These are phyloP conservation scores for Penicillium polonicum DNA, from an alignment of 2,329 filamentous ascomycete genomes.

Conservation along the genomic window DNA sequence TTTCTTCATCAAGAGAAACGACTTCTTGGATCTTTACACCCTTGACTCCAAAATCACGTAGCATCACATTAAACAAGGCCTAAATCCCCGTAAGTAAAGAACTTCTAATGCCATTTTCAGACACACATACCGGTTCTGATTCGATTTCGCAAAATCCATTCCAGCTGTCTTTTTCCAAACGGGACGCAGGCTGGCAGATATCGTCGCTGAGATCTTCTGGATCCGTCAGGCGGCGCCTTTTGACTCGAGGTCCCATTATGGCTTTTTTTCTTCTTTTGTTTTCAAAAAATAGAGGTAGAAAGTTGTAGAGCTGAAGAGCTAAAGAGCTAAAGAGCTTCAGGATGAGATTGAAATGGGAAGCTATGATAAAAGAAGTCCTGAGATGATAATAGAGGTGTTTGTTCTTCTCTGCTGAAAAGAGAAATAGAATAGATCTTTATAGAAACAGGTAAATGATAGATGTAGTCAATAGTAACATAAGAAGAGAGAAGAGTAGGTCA, in stretches of 20 bases:
- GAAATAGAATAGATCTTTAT: not conserved
- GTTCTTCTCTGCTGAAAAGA: not conserved
- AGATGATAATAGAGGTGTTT: not conserved
- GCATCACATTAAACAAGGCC: conserved; percentile 83
- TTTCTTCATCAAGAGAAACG: conserved; percentile 67
- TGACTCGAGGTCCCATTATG: conserved; percentile 32
- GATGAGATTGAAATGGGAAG: conserved; percentile 1
- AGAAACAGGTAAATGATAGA: not conserved
- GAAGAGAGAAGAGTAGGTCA: conserved; percentile 2
- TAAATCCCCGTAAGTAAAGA: conserved; percentile 33
- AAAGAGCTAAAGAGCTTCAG: not conserved
- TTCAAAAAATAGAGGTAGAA: not conserved
- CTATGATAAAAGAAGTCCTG: not conserved
- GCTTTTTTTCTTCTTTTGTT: too few relatives aligned
- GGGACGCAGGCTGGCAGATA: conserved; percentile 33
- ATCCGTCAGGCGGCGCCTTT: conserved; percentile 30
- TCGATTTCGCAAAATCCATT: conserved; percentile 68
- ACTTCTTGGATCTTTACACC: conserved; percentile 75
- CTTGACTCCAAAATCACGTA: conserved; percentile 73
- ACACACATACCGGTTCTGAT: conserved; percentile 72
- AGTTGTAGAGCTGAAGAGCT: not conserved
- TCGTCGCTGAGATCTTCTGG: conserved; percentile 26
- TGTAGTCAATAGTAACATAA: not conserved
- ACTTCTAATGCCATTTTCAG: not conserved
- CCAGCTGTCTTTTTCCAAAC: conserved; percentile 44